phyloP scores from a whole-genome alignment of 139 green algal genomes.

The Edaphochlamys debaryana region DNA sequence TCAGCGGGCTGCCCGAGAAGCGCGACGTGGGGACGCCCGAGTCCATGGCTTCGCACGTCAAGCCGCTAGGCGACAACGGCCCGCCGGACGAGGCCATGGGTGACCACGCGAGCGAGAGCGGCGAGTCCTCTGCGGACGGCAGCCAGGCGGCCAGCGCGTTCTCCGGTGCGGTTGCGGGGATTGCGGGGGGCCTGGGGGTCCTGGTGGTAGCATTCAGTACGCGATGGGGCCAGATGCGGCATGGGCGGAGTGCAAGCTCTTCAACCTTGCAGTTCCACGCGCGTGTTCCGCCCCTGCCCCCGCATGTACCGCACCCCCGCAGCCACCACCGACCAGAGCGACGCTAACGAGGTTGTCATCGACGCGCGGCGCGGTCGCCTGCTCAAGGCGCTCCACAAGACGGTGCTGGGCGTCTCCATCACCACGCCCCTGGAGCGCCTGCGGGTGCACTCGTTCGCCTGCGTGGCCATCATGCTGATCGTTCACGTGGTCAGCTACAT shows the following conservation, averaged over 20 bases:
- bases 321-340: background rate
- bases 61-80: too few species aligned
- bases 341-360: background rate
- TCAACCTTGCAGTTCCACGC: too few species aligned
- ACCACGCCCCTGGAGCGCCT: background rate
- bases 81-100: too few species aligned
- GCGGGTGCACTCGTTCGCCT: background rate
- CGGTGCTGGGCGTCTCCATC: constrained; percentile 1
- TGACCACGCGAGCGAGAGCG: too few species aligned
- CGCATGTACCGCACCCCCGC: background rate
- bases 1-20: too few species aligned
- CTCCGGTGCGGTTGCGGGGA: background rate
- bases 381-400: constrained; percentile 14
- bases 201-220: background rate
- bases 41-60: too few species aligned
- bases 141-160: constrained; percentile 33
- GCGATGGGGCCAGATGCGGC: background rate
- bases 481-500: constrained; percentile 29
- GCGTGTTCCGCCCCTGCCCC: background rate
- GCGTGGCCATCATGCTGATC: constrained; percentile 10
- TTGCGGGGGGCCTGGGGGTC: background rate
- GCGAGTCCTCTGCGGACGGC: background rate
- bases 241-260: too few species aligned
- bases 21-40: too few species aligned
- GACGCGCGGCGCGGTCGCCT: constrained; percentile 21